A percentile compares a stretch with the other conserved stretches of the same genome.
Conservation (phyloP, 108 stramenopile genomes). For the Aurantiochytrium sp. region DNA sequence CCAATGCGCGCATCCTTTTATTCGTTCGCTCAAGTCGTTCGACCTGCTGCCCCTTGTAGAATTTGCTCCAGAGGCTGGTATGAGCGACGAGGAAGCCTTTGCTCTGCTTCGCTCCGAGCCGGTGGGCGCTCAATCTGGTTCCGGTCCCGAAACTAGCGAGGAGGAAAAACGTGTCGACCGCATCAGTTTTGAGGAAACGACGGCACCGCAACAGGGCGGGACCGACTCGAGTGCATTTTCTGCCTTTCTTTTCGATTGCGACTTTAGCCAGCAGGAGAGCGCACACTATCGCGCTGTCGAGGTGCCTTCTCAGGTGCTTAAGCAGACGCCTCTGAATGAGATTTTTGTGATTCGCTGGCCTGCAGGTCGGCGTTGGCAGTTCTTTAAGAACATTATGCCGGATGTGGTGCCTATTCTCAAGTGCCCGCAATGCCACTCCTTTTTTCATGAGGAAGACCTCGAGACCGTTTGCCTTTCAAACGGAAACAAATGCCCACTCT, state of each 20-base stretch:
- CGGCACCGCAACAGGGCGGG: neutral
- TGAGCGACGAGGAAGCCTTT: conserved; percentile 53
- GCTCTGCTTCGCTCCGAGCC: conserved; percentile 22
- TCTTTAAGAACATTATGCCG: conserved; percentile 60
- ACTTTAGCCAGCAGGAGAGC: conserved; percentile 38
- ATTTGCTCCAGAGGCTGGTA: conserved; percentile 45
- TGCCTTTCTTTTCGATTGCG: conserved; percentile 29
- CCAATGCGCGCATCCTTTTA: conserved; percentile 60
- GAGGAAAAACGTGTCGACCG: conserved; percentile 15
- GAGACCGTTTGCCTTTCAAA: conserved; percentile 52
- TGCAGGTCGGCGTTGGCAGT: conserved; percentile 21
- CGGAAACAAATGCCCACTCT: conserved; percentile 39
- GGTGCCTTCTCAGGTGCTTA: conserved; percentile 25
- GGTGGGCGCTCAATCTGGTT: neutral
- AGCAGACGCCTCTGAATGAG: conserved; percentile 29
- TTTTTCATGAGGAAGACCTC: conserved; percentile 65
- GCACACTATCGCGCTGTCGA: conserved; percentile 29
- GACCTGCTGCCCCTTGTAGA: conserved; percentile 66
- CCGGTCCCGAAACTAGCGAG: neutral
- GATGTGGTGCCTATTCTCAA: conserved; percentile 48
- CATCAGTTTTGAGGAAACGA: conserved; percentile 9
- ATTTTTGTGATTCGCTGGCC: conserved; percentile 21
- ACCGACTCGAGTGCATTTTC: conserved; percentile 26
- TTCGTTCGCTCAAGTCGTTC: conserved; percentile 58
- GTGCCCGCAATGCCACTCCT: conserved; percentile 48